Conservation (phyloP, 306 rosid species). For the Luffa aegyptiaca region DNA sequence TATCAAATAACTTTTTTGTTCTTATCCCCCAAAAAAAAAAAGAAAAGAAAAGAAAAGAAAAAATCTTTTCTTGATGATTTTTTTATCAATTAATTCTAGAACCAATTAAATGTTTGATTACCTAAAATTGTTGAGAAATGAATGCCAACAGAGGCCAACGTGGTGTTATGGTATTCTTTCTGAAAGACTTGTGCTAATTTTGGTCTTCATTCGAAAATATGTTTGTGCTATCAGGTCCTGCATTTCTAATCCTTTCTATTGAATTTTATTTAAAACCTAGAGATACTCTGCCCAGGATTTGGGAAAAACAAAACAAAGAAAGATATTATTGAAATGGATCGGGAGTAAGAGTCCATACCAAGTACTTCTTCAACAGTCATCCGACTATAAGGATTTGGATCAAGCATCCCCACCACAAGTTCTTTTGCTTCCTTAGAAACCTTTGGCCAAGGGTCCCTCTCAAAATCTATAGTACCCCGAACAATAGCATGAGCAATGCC, state of each 20-base stretch:
- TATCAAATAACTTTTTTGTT: background rate
- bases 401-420: slow-evolving; percentile 68
- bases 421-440: slow-evolving; percentile 78
- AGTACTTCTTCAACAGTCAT: slow-evolving; percentile 71
- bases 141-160: background rate
- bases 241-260: background rate
- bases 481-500: slow-evolving; percentile 90
- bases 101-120: background rate
- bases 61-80: too few species aligned
- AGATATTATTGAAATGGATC: background rate
- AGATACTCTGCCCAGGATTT: background rate
- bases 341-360: slow-evolving; percentile 35
- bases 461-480: slow-evolving; percentile 49
- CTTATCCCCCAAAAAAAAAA: too few species aligned
- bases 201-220: background rate
- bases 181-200: background rate
- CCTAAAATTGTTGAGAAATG: background rate
- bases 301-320: background rate
- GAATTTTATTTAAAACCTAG: background rate
- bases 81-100: too few species aligned
- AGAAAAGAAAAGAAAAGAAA: too few species aligned
- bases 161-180: background rate
- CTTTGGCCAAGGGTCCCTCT: slow-evolving; percentile 86
- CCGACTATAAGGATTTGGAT: slow-evolving; percentile 67
- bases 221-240: background rate